Percentiles rank a stretch among this genome's conserved stretches.
Evolutionary conservation across 2,329 filamentous ascomycete species (phyloP).

Genomic region (Monosporascus sp.): DNA sequence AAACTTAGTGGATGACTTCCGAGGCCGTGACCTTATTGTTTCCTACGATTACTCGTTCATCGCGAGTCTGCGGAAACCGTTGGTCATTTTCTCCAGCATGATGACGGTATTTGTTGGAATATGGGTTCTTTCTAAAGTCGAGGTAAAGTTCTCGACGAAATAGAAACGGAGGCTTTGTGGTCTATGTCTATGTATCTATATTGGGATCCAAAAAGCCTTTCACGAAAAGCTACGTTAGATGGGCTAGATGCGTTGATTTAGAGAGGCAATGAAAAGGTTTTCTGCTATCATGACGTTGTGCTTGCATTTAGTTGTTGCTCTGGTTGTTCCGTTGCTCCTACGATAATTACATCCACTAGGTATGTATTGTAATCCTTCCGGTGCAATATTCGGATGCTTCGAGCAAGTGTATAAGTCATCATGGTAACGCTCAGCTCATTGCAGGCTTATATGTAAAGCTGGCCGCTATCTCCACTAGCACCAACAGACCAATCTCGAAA

Average conservation of each 20-base stretch:
- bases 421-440: too few relatives aligned
- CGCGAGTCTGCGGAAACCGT: conserved; percentile 76
- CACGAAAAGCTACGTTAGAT: not conserved
- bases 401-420: too few relatives aligned
- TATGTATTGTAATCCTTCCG: too few relatives aligned
- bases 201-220: not conserved
- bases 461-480: too few relatives aligned
- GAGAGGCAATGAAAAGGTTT: not conserved
- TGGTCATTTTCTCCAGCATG: conserved; percentile 71
- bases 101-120: conserved; percentile 68
- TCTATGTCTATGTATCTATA: not conserved
- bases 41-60: conserved; percentile 78
- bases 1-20: conserved; percentile 86
- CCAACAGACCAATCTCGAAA: too few relatives aligned
- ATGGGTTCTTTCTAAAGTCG: conserved; percentile 72
- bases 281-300: not conserved
- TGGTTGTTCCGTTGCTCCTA: too few relatives aligned
- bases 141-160: conserved; percentile 67
- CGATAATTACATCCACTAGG: too few relatives aligned
- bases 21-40: conserved; percentile 77
- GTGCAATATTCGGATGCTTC: too few relatives aligned
- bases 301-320: too few relatives aligned
- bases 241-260: not conserved
- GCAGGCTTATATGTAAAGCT: too few relatives aligned
- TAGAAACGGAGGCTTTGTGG: conserved; percentile 16